A percentile compares a stretch with the other conserved stretches of the same genome.
Conservation (phyloP, 2,329 filamentous ascomycete genomes). For the Cladophialophora carrionii region DNA sequence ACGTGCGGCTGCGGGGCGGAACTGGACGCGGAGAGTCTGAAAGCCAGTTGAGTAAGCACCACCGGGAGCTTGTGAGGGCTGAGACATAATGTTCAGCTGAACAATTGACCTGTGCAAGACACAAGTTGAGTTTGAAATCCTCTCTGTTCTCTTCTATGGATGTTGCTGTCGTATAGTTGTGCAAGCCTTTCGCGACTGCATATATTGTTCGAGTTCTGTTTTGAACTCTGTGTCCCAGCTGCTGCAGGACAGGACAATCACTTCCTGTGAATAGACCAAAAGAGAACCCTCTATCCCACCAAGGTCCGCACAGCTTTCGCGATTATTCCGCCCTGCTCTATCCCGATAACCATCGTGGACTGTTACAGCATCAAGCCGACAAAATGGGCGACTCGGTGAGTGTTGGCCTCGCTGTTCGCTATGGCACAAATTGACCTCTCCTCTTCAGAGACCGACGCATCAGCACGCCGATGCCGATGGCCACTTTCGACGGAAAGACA, state of each 20-base stretch:
- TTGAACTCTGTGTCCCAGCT: slow-evolving; percentile 6
- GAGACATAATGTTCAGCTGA: slow-evolving; percentile 20
- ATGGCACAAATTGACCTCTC: slow-evolving; percentile 15
- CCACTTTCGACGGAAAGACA: slow-evolving; percentile 58
- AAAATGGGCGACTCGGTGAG: slow-evolving; percentile 32
- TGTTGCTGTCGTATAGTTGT: slow-evolving; percentile 2
- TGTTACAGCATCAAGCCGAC: not conserved
- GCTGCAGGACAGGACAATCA: not conserved
- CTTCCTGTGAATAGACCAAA: not conserved
- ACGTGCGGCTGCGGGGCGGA: slow-evolving; percentile 12
- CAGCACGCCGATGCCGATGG: slow-evolving; percentile 52
- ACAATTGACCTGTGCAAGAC: slow-evolving; percentile 16
- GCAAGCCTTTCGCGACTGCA: not conserved
- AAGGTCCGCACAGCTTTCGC: not conserved
- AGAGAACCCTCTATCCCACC: not conserved
- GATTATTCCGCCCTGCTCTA: not conserved
- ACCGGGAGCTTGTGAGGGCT: slow-evolving; percentile 6
- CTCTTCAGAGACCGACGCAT: slow-evolving; percentile 37
- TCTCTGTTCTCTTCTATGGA: not conserved
- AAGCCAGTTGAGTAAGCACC: slow-evolving; percentile 15
- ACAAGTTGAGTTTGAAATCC: slow-evolving; percentile 17
- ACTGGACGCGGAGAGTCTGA: slow-evolving; percentile 15
- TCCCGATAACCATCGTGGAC: not conserved
- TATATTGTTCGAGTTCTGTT: slow-evolving; percentile 13
- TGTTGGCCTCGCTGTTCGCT: not conserved